Conservation (phyloP, 1,284 basidiomycete genomes). For the Pseudozyma flocculosa region DNA sequence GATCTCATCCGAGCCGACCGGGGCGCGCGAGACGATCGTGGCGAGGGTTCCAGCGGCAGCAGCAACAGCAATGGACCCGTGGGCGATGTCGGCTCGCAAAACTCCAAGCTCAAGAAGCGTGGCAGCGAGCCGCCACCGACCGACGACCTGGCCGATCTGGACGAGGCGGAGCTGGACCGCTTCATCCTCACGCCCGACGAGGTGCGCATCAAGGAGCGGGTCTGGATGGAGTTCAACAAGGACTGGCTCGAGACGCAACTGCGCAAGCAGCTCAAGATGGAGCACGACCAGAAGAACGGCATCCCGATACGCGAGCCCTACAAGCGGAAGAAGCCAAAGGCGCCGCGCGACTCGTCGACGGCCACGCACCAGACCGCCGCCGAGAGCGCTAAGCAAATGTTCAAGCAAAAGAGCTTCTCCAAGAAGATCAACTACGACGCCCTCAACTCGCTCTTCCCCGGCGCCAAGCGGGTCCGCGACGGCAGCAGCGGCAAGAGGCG, state of each 20-base stretch:
- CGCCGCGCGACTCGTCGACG: slow-evolving; percentile 45
- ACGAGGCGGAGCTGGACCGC: slow-evolving; percentile 88
- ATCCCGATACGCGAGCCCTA: slow-evolving; percentile 40
- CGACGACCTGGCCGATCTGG: slow-evolving; percentile 61
- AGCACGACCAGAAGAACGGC: slow-evolving; percentile 54
- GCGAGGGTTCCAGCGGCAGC: neutral
- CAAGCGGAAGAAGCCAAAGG: slow-evolving; percentile 48
- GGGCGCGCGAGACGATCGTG: neutral
- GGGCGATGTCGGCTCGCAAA: neutral
- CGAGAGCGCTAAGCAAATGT: slow-evolving; percentile 55
- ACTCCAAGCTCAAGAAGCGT: slow-evolving; percentile 1
- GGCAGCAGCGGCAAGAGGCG: slow-evolving; percentile 7
- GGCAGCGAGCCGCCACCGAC: slow-evolving; percentile 2
- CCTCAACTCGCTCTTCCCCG: slow-evolving; percentile 49
- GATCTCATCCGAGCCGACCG: neutral
- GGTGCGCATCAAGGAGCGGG: slow-evolving; percentile 82
- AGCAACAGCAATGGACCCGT: neutral
- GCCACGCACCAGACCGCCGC: slow-evolving; percentile 47
- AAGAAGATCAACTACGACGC: slow-evolving; percentile 56
- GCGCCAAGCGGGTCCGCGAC: slow-evolving; percentile 22
- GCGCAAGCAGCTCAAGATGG: slow-evolving; percentile 53
- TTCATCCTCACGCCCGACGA: slow-evolving; percentile 81
- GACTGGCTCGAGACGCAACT: slow-evolving; percentile 79
- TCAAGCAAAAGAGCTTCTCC: slow-evolving; percentile 53
- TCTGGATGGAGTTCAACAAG: slow-evolving; percentile 94